Base-by-base conservation (phyloP, 1,139 yeast genomes). In the Waltiozyma sp. region DNA sequence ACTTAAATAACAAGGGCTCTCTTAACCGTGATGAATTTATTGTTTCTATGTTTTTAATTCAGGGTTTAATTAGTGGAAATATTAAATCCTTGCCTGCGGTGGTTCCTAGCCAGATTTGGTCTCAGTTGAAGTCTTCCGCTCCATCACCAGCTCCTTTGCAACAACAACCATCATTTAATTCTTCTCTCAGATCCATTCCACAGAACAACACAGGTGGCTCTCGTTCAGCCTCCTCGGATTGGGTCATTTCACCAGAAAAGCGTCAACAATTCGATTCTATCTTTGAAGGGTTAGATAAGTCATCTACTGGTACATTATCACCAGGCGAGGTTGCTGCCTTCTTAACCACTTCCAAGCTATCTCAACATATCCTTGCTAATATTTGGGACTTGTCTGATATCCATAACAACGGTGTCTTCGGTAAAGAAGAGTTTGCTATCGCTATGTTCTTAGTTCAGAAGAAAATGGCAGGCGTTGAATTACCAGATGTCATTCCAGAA, bases 361-460 rank as follows among this genome's bases (percentile, higher is more conserved):
- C 80, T 39, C 96, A 89, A 57, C 93, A 86, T 45, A 80, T 77
- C 35, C 71, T 93, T 52, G 98, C 98, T 1, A 69, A 77, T 28
- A 79, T 93, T 38, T 93, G 99, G 99, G 97, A 91, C 61, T 70
- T 91, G 56, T 79, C 97, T 7, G 97, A 93, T 61, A 73, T 88
- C 48, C 85, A 86, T 54, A 87, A 88, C 61, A 77, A 88, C 39
- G 97, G 96, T 33, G 73, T 74, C 41, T 86, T 93, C 57, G 73
- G 86, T 37, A 80, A 75, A 56, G 68, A 76, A 49, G 98, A 91
- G 61, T 91, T 93, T 62, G 79, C 94, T 2, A 83, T 91, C 58
- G 97, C 98, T 14, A 83, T 91, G 83, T 91, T 82, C 59, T 73
- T 91, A 54, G 93, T 91, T 13, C 94, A 88, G 62, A 86, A 80